Base-by-base conservation (phyloP, 1,284 basidiomycete genomes). In the Quambalaria eucalypti region DNA sequence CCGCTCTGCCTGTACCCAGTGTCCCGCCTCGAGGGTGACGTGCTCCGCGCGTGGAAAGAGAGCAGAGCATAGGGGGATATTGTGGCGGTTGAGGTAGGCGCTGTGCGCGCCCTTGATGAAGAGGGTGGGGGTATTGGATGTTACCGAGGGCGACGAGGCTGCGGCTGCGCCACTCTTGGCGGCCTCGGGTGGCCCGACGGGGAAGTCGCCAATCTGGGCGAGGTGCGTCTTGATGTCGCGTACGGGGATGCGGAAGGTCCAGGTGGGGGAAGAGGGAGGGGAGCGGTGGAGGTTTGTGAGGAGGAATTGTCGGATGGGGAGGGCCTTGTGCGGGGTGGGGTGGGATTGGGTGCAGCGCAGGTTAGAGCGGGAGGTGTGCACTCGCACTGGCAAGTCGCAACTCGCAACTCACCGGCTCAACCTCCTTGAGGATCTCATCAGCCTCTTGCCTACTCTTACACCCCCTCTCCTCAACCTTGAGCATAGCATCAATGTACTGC, bases 191-290 rank as follows among this genome's bases (percentile, higher is more conserved):
- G 55, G 57, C 76, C 65, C 61, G 66, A 78, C 82, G 0, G 88
- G 88, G 66, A 92, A 92, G 5, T 80, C 80, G 2, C 87, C 89
- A 2, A 91, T 79, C 26, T 84, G 81, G 0, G 80, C 73, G 3
- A 90, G 82, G 0, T 82, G 79, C 4, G 81, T 77, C 4, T 79
- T 79, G 33, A 92, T 78, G 39, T 84, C 82, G 8, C 83, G 79
- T 8, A 91, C 73, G 0, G 89, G 88, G 23, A 91, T 80, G 12
- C 83, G 81, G 76, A 91, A 91, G 57, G 78, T 80, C 49, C 83
- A 78, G 0, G 69, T 59, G 33, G 68, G 59, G 21, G 72, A 57
- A 16, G 59, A 57, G 46, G 75, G 65, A 7, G 78, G 68, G 12
- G 73, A 58, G 38, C 71, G 62, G 9, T 82, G 74, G 2, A 92